Base-by-base conservation (phyloP, 2,329 filamentous ascomycete genomes). In the Cryphonectria carpinicola region DNA sequence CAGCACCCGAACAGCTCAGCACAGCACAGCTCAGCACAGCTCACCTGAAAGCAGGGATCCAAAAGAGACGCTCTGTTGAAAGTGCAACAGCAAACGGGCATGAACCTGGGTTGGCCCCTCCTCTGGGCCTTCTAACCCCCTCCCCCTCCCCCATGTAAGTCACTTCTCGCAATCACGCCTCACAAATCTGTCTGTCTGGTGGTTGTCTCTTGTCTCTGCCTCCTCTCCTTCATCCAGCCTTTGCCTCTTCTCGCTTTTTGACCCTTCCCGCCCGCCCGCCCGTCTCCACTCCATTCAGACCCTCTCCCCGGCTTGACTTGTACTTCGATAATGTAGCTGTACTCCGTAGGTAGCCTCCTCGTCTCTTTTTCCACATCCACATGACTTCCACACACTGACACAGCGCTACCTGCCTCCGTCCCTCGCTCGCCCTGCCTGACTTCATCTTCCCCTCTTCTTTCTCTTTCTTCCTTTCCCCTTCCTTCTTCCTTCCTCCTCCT, bases 361-460 rank as follows among this genome's bases (percentile, higher is more conserved):
- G 28, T 60, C 25, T 63, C 54, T 63, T 43, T 67, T 70, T 46
- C 17, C 65, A 65, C 65, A 46, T 66, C 68, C 70, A 52, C 66
- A 71, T 67, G 70, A 72, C 65, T 70, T 56, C 37, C 46, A 61
- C 56, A 65, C 65, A 60, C 70, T 65, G 54, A 54, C 63, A 46
- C 68, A 65, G 52, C 65, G 49, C 63, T 49, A 61, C 58, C 61
- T 49, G 32, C 60, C 43, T 65, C 11, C 60, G 43, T 22, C 65
- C 46, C 25, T 62, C 52, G 37, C 54, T 64, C 61, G 46, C 61
- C 61, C 61, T 64, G 61, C n/a, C 61, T 43, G 32, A 28, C 61
- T 46, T 46, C 37, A 13, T 43, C 39, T 46, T 39, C n/a, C 39
- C 37, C 37, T 43, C n/a, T 46, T n/a, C 39, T 25, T 46, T 14